Evolutionary conservation across 495 filamentous ascomycete species (phyloP), one percentile per base, ranked within the genome.

Genomic region (Penicillium robsamsonii): DNA sequence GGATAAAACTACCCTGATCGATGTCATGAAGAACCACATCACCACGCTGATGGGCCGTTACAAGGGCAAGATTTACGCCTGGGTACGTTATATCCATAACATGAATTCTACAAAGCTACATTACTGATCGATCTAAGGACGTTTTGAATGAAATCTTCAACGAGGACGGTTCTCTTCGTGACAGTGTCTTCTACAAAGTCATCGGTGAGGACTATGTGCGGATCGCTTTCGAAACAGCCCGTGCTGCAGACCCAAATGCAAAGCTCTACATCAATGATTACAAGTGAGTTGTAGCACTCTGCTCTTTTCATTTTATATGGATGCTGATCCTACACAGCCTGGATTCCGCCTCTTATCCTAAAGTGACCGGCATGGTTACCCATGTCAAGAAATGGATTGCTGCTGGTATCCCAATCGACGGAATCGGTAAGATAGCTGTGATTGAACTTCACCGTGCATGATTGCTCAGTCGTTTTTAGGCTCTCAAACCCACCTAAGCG

Each of bases 91-190:
- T 25, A 8, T 48, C 49, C 22, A 22, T 18, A 22, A 7, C 3
- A 13, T 24, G 1, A 53, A 8, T 25, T n/a, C 13, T 33, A 17
- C 13, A 6, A 48, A 25, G 17, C 22, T 11, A 51, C 17, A 38
- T 17, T 41, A 27, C 50, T 61, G 29, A 55, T 20, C 12, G n/a
- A 46, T 60, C 35, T 73, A 54, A 75, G 82, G 86, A 89, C 62
- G 87, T 90, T 1, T 76, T 87, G 17, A 89, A 89, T 70, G 86
- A 90, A 66, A 82, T 82, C 31, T 81, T 89, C 58, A 80, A 85
- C 57, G 87, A 89, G 47, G 81, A 86, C 61, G 87, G 84, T 31
- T 76, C 77, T n/a, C 81, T 81, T 58, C 80, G 85, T 47, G 53
- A 74, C 51, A 77, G 66, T 46, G 70, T 81, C 46, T 86, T 86